phyloP scores from a whole-genome alignment of 805 yeast species.

The Teunomyces tritomae region DNA sequence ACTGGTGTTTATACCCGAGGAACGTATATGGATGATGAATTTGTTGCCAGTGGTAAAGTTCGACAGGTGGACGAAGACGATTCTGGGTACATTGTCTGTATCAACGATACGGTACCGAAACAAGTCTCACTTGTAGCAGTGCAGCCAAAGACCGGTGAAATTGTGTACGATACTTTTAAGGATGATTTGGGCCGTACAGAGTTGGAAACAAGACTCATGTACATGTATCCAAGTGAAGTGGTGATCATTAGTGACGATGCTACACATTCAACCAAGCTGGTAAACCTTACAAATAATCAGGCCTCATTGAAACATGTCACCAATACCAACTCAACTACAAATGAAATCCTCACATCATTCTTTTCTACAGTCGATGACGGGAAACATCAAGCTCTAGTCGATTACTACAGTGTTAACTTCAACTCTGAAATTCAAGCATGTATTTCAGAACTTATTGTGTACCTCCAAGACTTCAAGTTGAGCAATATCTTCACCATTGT shows the following conservation, averaged over 20 bases:
- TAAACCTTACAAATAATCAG: conserved; percentile 10
- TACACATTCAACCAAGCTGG: conserved; percentile 14
- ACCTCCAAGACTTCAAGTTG: conserved; percentile 63
- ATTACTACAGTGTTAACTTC: conserved; percentile 23
- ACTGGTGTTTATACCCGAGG: conserved; percentile 78
- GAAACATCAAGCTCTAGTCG: conserved; percentile 15
- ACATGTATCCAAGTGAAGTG: conserved; percentile 77
- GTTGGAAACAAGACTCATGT: conserved; percentile 70
- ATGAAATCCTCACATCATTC: conserved; percentile 10
- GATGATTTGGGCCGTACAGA: conserved; percentile 59
- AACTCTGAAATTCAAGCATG: conserved; percentile 27
- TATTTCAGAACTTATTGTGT: conserved; percentile 47
- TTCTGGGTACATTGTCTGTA: conserved; percentile 47
- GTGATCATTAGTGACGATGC: conserved; percentile 39
- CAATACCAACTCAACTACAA: background rate
- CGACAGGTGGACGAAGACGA: conserved; percentile 24
- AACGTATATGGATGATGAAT: conserved; percentile 70
- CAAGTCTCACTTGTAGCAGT: conserved; percentile 46
- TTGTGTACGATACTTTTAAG: conserved; percentile 65
- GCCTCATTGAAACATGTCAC: background rate
- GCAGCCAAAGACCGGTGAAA: conserved; percentile 72
- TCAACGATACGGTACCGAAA: conserved; percentile 24
- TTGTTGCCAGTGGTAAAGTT: background rate
- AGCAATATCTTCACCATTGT: conserved; percentile 52
- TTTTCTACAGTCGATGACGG: conserved; percentile 22